Percentiles rank a stretch among this genome's conserved stretches.
Conservation (phyloP, 306 rosid genomes). For the Dicorynia guianensis region DNA sequence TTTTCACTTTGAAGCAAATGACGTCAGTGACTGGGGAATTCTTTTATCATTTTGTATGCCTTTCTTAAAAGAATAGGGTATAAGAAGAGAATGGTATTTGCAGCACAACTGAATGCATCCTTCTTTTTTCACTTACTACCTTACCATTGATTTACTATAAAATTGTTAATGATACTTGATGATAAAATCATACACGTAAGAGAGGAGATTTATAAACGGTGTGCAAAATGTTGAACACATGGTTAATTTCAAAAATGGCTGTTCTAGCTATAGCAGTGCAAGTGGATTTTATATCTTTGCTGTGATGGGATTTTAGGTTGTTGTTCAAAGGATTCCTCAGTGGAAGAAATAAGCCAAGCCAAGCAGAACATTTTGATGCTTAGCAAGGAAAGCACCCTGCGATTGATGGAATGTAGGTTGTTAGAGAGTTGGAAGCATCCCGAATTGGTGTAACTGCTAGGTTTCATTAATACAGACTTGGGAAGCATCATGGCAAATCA, state of each 20-base stretch:
- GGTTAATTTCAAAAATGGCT: background rate
- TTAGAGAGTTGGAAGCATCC: conserved; percentile 12
- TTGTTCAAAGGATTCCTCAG: conserved; percentile 61
- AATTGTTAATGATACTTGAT: too few species aligned
- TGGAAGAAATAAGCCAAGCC: conserved; percentile 47
- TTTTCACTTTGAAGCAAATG: conserved; percentile 5
- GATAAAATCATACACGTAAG: too few species aligned
- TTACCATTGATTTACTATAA: too few species aligned
- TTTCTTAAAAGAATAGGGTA: background rate
- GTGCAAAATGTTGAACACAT: background rate
- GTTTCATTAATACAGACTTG: background rate
- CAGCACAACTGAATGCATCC: too few species aligned
- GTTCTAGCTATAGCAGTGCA: background rate
- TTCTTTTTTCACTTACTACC: too few species aligned
- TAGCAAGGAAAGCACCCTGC: conserved; percentile 9
- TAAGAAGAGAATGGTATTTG: too few species aligned
- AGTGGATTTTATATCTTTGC: conserved; percentile 2
- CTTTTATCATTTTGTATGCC: background rate
- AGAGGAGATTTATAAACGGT: too few species aligned
- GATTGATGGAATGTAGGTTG: background rate
- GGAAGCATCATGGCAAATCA: background rate
- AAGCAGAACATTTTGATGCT: conserved; percentile 26
- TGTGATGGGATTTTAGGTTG: conserved; percentile 39
- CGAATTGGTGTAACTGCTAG: conserved; percentile 3
- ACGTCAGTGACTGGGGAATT: background rate